These are phyloP conservation scores for Forsythia viridissima DNA, from an alignment of 257 asterid genomes.

Conservation along the genomic window DNA sequence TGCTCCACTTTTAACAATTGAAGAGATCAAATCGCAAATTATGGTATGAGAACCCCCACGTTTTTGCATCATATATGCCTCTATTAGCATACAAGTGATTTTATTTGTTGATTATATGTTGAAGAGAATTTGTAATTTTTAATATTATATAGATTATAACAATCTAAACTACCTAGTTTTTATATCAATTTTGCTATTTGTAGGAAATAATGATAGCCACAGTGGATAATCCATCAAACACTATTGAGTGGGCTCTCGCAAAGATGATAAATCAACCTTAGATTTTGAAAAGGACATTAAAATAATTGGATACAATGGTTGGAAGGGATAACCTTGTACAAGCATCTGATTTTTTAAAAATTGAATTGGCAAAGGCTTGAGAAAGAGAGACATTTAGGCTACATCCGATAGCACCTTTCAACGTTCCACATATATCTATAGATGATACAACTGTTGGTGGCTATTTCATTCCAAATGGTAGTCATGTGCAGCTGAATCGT, in stretches of 20 bases:
- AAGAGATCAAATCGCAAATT: slow-evolving; percentile 19
- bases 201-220: no score
- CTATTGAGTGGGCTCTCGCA: no score
- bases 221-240: no score
- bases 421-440: slow-evolving; percentile 16
- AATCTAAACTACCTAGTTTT: background rate
- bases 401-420: slow-evolving; percentile 30
- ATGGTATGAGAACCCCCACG: background rate
- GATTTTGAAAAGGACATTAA: no score
- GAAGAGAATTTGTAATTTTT: no score
- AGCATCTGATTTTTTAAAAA: slow-evolving; percentile 1
- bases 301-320: slow-evolving; percentile 14
- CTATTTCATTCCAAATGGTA: slow-evolving; percentile 35
- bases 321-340: slow-evolving; percentile 19
- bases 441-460: slow-evolving; percentile 17
- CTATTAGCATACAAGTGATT: no score
- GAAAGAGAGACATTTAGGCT: slow-evolving; percentile 23
- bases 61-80: no score
- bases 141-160: no score
- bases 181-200: no score
- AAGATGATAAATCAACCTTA: no score
- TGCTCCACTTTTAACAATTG: background rate
- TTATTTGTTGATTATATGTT: no score
- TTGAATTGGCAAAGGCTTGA: background rate
- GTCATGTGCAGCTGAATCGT: slow-evolving; percentile 24